Evolutionary conservation across 768 basidiomycete species (phyloP).

Genomic region (Serpula lacrymans): DNA sequence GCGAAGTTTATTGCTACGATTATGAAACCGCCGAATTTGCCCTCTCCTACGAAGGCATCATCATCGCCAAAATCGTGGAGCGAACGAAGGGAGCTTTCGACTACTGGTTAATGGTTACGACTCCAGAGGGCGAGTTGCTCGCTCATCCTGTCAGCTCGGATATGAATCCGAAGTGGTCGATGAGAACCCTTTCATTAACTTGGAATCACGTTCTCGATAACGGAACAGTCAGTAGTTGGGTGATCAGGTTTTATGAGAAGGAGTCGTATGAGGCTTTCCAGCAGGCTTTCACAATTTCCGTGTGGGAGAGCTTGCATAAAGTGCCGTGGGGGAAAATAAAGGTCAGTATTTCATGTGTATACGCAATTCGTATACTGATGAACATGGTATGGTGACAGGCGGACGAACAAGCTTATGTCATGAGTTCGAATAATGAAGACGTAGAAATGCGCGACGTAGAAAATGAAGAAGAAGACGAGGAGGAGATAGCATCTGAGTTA

Average conservation of each 20-base stretch:
- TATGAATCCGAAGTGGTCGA: slow-evolving; percentile 71
- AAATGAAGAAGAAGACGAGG: slow-evolving; percentile 76
- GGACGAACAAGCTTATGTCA: slow-evolving; percentile 86
- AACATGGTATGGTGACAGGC: slow-evolving; percentile 37
- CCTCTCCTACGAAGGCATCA: slow-evolving; percentile 43
- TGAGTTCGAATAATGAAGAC: slow-evolving; percentile 73
- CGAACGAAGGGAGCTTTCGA: slow-evolving; percentile 43
- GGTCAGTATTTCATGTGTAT: slow-evolving; percentile 35
- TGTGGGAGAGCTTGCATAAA: slow-evolving; percentile 82
- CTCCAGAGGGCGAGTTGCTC: slow-evolving; percentile 46
- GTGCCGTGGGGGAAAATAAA: slow-evolving; percentile 78
- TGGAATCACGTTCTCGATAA: slow-evolving; percentile 76
- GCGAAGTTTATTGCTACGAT: slow-evolving; percentile 65
- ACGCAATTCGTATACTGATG: background rate
- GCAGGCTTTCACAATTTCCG: slow-evolving; percentile 57
- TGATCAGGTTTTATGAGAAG: slow-evolving; percentile 60
- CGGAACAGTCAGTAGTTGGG: slow-evolving; percentile 71
- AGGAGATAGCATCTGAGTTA: slow-evolving; percentile 69
- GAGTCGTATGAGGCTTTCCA: slow-evolving; percentile 61
- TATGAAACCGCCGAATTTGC: slow-evolving; percentile 44
- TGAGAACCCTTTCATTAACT: slow-evolving; percentile 68
- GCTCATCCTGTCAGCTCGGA: slow-evolving; percentile 62
- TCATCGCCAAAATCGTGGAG: slow-evolving; percentile 51
- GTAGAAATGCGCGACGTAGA: slow-evolving; percentile 83
- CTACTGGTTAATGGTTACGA: slow-evolving; percentile 59